Base-by-base conservation (phyloP, 441 rosid species). In the Gossypium aridum region DNA sequence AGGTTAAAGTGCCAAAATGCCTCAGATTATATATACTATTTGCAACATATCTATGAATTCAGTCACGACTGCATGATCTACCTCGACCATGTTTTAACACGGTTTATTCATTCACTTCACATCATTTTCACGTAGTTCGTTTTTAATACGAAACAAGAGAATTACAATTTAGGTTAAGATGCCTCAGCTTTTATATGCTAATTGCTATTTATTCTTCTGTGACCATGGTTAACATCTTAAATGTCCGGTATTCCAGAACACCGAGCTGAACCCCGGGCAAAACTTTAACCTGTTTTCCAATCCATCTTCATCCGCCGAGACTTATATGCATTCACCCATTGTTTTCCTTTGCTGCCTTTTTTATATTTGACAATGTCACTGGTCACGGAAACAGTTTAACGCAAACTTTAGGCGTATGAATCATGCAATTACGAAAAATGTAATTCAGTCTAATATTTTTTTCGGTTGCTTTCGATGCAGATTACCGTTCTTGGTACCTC, bases 401-500 rank as follows among this genome's bases (percentile, higher is more conserved):
- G 2, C 45, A 37, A 37, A 37, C 12, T 37, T 37, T 37, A 8
- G 45, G 45, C 2, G 45, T 3, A n/a, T 51, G 9, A 26, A 1
- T 51, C 16, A 61, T 26, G 51, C 25, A 65, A 8, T 37, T 37
- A 8, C 12, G 0, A 8, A 8, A 37, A 60, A 61, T 56, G 55
- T 23, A 17, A 3, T 25, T 25, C 10, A 0, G 51, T 55, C 6
- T 68, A 19, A 73, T 13, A 19, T 0, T 19, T 37, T 37, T 37
- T 61, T 14, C 3, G 34, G 49, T 62, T 9, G 7, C 22, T 55
- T 70, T 65, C 5, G 61, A 74, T 85, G 73, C 92, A 91, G 98
- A 90, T 93, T 80, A 83, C 97, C 0, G 92, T 93, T 77, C 95
- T 91, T 47, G 95, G 92, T 75, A 93, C 98, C 68, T 93, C 98